A percentile compares a stretch with the other conserved stretches of the same genome.
Evolutionary conservation across 495 filamentous ascomycete species (phyloP).

Genomic region (Penicillium lividum): DNA sequence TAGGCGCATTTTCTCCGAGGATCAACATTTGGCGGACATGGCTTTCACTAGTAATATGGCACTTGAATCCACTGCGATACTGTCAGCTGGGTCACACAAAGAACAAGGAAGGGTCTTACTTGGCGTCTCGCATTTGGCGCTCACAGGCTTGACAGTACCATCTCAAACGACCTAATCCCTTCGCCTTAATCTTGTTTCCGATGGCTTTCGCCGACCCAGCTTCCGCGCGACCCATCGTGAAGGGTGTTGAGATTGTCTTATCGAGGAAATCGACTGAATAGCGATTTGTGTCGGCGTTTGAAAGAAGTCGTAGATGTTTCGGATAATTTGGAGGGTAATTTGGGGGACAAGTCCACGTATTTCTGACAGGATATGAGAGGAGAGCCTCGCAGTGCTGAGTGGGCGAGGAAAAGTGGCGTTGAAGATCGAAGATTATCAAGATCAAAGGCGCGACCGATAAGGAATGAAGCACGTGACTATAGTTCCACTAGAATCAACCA

Average conservation of each 20-base stretch:
- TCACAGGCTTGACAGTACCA: conserved; percentile 60
- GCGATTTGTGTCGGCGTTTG: background rate
- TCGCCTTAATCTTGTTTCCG: conserved; percentile 78
- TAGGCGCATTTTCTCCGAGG: conserved; percentile 72
- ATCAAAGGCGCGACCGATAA: conserved; percentile 9
- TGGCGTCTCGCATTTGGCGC: conserved; percentile 8
- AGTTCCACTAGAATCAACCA: too few species aligned
- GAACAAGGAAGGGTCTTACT: background rate
- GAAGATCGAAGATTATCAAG: conserved; percentile 4
- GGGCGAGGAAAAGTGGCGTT: background rate
- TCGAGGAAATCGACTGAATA: background rate
- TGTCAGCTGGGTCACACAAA: background rate
- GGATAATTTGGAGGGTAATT: background rate
- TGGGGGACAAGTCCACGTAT: background rate
- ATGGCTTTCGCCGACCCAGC: conserved; percentile 83
- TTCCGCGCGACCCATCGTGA: conserved; percentile 90
- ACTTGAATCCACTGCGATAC: conserved; percentile 49
- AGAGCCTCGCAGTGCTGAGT: background rate
- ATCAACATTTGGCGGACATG: conserved; percentile 78
- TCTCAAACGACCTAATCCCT: conserved; percentile 19
- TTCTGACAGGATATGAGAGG: background rate
- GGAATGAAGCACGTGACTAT: conserved; percentile 1
- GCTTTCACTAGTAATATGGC: conserved; percentile 74
- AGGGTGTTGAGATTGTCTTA: background rate
- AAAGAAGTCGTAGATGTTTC: background rate